These are phyloP conservation scores for Aspergillus aculeatinus DNA, from an alignment of 2,329 filamentous ascomycete species.

Conservation along the genomic window DNA sequence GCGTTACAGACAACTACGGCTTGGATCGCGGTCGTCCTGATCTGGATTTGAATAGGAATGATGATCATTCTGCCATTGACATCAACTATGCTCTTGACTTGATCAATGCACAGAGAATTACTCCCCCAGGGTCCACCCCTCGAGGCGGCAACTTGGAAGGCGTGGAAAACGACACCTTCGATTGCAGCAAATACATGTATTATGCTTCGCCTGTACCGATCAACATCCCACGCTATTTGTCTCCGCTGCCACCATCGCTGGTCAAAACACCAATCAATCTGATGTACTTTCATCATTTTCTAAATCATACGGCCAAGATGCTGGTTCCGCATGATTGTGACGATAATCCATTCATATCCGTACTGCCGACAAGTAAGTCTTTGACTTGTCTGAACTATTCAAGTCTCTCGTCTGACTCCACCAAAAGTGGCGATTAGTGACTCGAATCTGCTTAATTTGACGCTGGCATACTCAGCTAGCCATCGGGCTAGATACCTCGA, in stretches of 20 bases:
- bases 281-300: conserved; percentile 70
- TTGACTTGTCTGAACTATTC: neutral
- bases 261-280: conserved; percentile 76
- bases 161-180: conserved; percentile 32
- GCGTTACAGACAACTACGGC: conserved; percentile 57
- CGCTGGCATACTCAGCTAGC: conserved; percentile 80
- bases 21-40: conserved; percentile 70
- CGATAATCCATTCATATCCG: conserved; percentile 59
- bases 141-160: conserved; percentile 1
- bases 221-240: conserved; percentile 58
- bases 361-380: conserved; percentile 61
- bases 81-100: conserved; percentile 43
- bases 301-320: conserved; percentile 76
- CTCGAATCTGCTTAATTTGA: conserved; percentile 67
- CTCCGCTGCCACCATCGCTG: conserved; percentile 57
- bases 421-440: conserved; percentile 46
- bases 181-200: conserved; percentile 63
- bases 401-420: conserved; percentile 41
- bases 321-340: conserved; percentile 62
- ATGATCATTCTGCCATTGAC: conserved; percentile 67
- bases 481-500: conserved; percentile 73
- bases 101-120: conserved; percentile 21
- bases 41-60: conserved; percentile 67
- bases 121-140: conserved; percentile 7
- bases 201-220: conserved; percentile 69